A percentile compares a stretch with the other conserved stretches of the same genome.
Conservation (phyloP, 345 rosid species). For the Nephelium lappaceum region DNA sequence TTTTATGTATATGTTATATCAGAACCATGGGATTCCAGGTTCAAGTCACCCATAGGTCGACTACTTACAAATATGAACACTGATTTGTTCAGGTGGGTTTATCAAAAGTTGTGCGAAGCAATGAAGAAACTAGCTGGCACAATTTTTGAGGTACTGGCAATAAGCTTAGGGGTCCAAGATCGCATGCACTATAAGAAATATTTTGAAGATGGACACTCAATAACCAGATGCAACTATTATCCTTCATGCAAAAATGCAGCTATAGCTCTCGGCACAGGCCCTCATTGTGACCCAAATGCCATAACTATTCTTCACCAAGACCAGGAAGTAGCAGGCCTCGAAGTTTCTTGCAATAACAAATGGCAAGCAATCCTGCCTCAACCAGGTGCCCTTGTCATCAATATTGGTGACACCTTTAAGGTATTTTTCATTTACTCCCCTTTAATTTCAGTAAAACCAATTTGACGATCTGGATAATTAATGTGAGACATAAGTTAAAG, state of each 20-base stretch:
- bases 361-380: constrained; percentile 20
- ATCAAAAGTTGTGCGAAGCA: constrained; percentile 46
- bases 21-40: no score
- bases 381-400: constrained; percentile 60
- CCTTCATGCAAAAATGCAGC: constrained; percentile 60
- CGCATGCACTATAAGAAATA: constrained; percentile 31
- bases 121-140: no score
- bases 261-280: constrained; percentile 61
- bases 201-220: constrained; percentile 58
- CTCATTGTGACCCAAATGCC: no score
- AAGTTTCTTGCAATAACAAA: no score
- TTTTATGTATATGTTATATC: no score
- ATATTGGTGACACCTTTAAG: constrained; percentile 82
- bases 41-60: constrained; percentile 17
- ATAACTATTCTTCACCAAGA: no score
- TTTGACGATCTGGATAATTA: no score
- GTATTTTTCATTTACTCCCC: constrained; percentile 23
- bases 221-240: constrained; percentile 65
- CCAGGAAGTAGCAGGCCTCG: no score
- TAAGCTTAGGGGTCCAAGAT: constrained; percentile 38
- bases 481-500: no score
- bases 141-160: no score
- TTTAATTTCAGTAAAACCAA: no score
- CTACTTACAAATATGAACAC: constrained; percentile 22
- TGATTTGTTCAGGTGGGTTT: constrained; percentile 40